These are phyloP conservation scores for Yamadazyma atlantica DNA, from an alignment of 1,139 yeast genomes.

Conservation along the genomic window DNA sequence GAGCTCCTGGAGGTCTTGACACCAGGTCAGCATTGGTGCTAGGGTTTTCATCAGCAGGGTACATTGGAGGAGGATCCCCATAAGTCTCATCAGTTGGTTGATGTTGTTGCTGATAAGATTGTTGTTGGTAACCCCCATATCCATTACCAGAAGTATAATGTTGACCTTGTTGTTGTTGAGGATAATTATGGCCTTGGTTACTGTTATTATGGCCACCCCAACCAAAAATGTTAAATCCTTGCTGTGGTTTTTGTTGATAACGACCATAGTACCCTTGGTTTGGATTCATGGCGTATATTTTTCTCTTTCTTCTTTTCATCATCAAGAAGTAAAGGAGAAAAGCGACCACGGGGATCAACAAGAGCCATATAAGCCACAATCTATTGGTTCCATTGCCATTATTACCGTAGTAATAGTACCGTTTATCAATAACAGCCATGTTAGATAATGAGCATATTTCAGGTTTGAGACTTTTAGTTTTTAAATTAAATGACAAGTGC, in stretches of 20 bases:
- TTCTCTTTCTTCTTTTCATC: conserved; percentile 7
- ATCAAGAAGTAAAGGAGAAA: conserved; percentile 5
- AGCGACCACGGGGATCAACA: conserved; percentile 6
- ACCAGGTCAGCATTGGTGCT: not conserved
- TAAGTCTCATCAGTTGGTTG: conserved; percentile 3
- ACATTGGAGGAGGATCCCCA: conserved; percentile 17
- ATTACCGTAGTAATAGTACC: conserved; percentile 5
- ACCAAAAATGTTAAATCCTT: conserved; percentile 3
- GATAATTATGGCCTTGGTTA: conserved; percentile 3
- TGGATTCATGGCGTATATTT: conserved; percentile 3
- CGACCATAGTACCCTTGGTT: conserved; percentile 8
- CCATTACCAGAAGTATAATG: not conserved
- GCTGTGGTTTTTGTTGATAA: conserved; percentile 3
- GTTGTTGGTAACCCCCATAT: conserved; percentile 4
- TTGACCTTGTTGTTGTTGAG: conserved; percentile 5
- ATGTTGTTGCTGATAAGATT: conserved; percentile 6
- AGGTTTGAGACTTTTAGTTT: not conserved
- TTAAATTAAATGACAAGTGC: conserved; percentile 1
- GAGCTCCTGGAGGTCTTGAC: not conserved
- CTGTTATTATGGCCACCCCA: conserved; percentile 1
- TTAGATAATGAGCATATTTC: not conserved
- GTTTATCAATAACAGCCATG: conserved; percentile 3
- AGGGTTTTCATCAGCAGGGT: conserved; percentile 12
- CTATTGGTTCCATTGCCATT: conserved; percentile 2
- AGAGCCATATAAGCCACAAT: conserved; percentile 11